A percentile compares a stretch with the other conserved stretches of the same genome.
phyloP scores from a whole-genome alignment of 2,329 filamentous ascomycete species.

The Ophiostoma quercus region DNA sequence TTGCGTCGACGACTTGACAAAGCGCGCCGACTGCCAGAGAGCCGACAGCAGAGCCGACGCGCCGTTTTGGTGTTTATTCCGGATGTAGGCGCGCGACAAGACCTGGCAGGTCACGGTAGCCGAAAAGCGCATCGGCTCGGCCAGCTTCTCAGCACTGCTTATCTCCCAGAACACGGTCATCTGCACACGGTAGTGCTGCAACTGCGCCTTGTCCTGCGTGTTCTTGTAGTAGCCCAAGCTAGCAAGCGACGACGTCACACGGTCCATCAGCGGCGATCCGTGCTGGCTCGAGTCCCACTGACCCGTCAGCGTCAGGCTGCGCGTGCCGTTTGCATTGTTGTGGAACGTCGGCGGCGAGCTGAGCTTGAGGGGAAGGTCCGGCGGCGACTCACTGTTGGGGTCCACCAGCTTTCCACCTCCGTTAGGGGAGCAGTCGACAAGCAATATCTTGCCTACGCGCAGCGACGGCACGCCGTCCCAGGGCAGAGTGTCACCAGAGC shows the following conservation, averaged over 20 bases:
- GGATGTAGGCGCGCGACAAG: constrained; percentile 60
- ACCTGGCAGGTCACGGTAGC: constrained; percentile 79
- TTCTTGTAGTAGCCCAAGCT: constrained; percentile 5
- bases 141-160: constrained; percentile 63
- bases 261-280: constrained; percentile 85
- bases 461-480: constrained; percentile 80
- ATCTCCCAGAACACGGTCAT: constrained; percentile 85
- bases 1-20: constrained; percentile 79
- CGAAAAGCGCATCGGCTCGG: constrained; percentile 82
- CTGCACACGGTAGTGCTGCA: constrained; percentile 82
- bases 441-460: constrained; percentile 72
- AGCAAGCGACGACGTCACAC: constrained; percentile 60
- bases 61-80: constrained; percentile 31
- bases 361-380: constrained; percentile 72
- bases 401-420: constrained; percentile 51
- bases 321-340: constrained; percentile 84
- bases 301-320: constrained; percentile 76
- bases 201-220: not conserved
- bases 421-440: constrained; percentile 64
- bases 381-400: constrained; percentile 29
- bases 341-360: constrained; percentile 72
- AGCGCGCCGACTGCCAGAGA: constrained; percentile 76
- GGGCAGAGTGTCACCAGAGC: constrained; percentile 77
- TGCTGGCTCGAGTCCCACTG: constrained; percentile 98
- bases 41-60: constrained; percentile 78